Evolutionary conservation across 1,284 basidiomycete species (phyloP).

Genomic region (Tetrapyrgos nigripes): DNA sequence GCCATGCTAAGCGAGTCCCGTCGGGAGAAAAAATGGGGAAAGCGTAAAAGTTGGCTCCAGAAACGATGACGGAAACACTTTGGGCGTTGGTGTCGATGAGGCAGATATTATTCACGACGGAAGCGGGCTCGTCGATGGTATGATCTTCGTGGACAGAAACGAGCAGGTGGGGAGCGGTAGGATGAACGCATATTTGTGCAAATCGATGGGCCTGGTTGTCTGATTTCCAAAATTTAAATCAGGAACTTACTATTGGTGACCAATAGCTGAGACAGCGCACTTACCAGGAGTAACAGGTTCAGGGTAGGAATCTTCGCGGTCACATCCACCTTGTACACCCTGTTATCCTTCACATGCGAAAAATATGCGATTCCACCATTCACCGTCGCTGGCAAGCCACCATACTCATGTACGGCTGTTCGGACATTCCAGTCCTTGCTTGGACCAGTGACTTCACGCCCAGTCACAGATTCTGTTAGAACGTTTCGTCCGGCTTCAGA

Average conservation of each 20-base stretch:
- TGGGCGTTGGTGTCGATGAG: constrained; percentile 55
- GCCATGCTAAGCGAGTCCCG: constrained; percentile 70
- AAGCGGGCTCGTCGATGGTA: constrained; percentile 58
- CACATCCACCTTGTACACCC: constrained; percentile 51
- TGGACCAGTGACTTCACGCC: constrained; percentile 58
- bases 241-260: neutral
- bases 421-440: constrained; percentile 50
- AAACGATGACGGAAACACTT: constrained; percentile 48
- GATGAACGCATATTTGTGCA: constrained; percentile 58
- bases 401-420: constrained; percentile 65
- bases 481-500: constrained; percentile 64
- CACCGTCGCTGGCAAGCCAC: constrained; percentile 59
- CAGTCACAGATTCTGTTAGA: constrained; percentile 55
- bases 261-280: constrained; percentile 12
- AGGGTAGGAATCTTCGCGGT: constrained; percentile 40
- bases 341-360: constrained; percentile 56
- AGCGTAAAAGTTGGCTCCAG: constrained; percentile 75
- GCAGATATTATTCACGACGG: constrained; percentile 64
- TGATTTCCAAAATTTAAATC: constrained; percentile 23
- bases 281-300: constrained; percentile 68
- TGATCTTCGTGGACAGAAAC: constrained; percentile 74
- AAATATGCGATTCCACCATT: constrained; percentile 59
- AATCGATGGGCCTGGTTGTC: constrained; percentile 62
- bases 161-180: constrained; percentile 50
- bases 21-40: constrained; percentile 71